These are phyloP conservation scores for Juglanconis sp. DNA, from an alignment of 2,329 filamentous ascomycete species.

Conservation along the genomic window DNA sequence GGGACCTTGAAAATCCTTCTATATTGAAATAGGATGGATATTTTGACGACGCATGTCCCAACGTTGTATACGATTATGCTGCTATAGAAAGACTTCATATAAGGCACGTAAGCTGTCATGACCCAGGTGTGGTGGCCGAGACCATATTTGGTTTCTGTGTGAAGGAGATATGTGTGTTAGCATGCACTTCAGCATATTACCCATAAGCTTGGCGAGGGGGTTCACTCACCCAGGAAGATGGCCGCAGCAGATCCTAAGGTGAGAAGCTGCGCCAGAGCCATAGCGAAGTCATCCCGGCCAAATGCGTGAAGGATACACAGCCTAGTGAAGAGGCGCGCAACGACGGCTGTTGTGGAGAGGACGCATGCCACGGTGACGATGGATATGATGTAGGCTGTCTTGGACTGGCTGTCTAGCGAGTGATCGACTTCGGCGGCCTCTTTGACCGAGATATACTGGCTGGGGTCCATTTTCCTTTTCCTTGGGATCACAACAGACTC, in stretches of 20 bases:
- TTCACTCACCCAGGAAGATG: slow-evolving; percentile 24
- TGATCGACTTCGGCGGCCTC: slow-evolving; percentile 16
- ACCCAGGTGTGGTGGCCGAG: slow-evolving; percentile 15
- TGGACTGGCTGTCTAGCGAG: slow-evolving; percentile 21
- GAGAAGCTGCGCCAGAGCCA: slow-evolving; percentile 22
- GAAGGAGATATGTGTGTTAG: neutral
- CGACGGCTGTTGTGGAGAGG: slow-evolving; percentile 22
- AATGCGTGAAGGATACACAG: slow-evolving; percentile 21
- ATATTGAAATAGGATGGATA: slow-evolving; percentile 35
- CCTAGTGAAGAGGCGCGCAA: slow-evolving; percentile 23
- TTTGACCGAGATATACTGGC: neutral
- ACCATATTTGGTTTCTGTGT: slow-evolving; percentile 13
- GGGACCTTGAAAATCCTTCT: slow-evolving; percentile 29
- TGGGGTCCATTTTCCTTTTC: neutral
- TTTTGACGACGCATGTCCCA: slow-evolving; percentile 29
- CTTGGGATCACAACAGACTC: neutral
- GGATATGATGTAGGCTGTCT: slow-evolving; percentile 20
- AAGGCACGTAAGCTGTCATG: neutral
- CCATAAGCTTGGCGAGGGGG: neutral
- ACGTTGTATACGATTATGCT: slow-evolving; percentile 32
- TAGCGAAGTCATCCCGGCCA: slow-evolving; percentile 24
- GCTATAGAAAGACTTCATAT: slow-evolving; percentile 27
- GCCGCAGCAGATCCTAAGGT: slow-evolving; percentile 22
- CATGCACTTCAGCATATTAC: neutral
- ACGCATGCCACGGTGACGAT: slow-evolving; percentile 23